phyloP scores from a whole-genome alignment of 345 rosid species.

The Sisymbrium altissimum region DNA sequence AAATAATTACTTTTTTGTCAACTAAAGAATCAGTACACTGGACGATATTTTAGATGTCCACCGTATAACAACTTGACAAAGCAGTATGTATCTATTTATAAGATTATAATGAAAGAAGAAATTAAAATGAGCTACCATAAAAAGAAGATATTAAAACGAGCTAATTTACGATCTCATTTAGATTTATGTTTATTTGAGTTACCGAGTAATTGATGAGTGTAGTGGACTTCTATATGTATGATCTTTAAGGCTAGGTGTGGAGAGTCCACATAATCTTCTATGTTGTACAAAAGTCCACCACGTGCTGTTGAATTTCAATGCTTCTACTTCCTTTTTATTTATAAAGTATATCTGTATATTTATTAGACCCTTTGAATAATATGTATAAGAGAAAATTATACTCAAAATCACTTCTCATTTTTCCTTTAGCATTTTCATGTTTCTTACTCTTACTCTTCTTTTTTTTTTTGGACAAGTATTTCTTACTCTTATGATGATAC shows the following conservation, averaged over 20 bases:
- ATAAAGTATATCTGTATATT: too few relatives aligned
- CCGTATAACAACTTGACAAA: too few relatives aligned
- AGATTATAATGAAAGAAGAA: not conserved
- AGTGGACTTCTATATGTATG: too few relatives aligned
- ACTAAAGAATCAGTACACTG: too few relatives aligned
- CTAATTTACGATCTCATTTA: not conserved
- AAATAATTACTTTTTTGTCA: not conserved
- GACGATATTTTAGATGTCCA: not conserved
- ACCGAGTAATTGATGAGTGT: too few relatives aligned
- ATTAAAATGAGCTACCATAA: not conserved
- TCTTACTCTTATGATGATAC: too few relatives aligned
- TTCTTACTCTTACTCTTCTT: too few relatives aligned
- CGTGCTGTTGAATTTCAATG: constrained; percentile 10
- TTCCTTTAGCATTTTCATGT: too few relatives aligned
- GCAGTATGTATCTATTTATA: not conserved
- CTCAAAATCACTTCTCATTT: too few relatives aligned
- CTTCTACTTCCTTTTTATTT: not conserved
- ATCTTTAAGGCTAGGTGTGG: not conserved
- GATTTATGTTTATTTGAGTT: not conserved
- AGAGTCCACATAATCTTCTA: not conserved
- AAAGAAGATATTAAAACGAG: not conserved
- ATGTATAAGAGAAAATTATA: too few relatives aligned
- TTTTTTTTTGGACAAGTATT: too few relatives aligned
- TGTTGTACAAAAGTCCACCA: constrained; percentile 18
- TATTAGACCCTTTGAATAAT: too few relatives aligned